A percentile compares a stretch with the other conserved stretches of the same genome.
Conservation (phyloP, 2,329 filamentous ascomycete species). For the Nectriaceae sp. region DNA sequence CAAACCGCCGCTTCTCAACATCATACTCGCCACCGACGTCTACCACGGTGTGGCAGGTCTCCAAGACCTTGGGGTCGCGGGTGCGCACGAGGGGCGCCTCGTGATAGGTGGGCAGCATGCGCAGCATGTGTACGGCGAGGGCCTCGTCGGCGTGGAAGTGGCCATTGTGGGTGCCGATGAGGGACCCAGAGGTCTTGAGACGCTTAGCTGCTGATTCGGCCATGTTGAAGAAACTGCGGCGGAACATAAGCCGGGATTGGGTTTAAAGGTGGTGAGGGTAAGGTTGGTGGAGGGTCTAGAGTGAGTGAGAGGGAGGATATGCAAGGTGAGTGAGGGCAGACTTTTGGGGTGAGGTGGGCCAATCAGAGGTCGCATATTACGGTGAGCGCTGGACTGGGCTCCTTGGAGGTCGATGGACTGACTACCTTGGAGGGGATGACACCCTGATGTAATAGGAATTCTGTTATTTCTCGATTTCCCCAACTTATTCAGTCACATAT, state of each 20-base stretch:
- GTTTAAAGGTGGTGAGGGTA: neutral
- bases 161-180: slow-evolving; percentile 94
- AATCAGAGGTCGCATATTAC: neutral
- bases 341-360: neutral
- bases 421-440: too few relatives aligned
- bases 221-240: slow-evolving; percentile 35
- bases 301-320: neutral
- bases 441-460: too few relatives aligned
- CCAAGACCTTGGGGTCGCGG: slow-evolving; percentile 77
- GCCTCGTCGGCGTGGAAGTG: slow-evolving; percentile 99
- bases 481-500: too few relatives aligned
- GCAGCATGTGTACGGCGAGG: slow-evolving; percentile 93
- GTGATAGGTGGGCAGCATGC: slow-evolving; percentile 79
- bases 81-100: slow-evolving; percentile 78
- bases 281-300: neutral
- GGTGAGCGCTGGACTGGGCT: neutral
- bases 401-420: too few relatives aligned
- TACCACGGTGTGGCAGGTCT: slow-evolving; percentile 89
- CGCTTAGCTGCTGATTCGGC: slow-evolving; percentile 76
- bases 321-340: neutral
- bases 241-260: slow-evolving; percentile 34
- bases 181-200: slow-evolving; percentile 69
- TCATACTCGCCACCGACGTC: slow-evolving; percentile 98
- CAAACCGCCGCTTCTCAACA: slow-evolving; percentile 73
- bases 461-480: too few relatives aligned